These are phyloP conservation scores for Colletotrichum plurivorum DNA, from an alignment of 2,329 filamentous ascomycete species.

Conservation along the genomic window DNA sequence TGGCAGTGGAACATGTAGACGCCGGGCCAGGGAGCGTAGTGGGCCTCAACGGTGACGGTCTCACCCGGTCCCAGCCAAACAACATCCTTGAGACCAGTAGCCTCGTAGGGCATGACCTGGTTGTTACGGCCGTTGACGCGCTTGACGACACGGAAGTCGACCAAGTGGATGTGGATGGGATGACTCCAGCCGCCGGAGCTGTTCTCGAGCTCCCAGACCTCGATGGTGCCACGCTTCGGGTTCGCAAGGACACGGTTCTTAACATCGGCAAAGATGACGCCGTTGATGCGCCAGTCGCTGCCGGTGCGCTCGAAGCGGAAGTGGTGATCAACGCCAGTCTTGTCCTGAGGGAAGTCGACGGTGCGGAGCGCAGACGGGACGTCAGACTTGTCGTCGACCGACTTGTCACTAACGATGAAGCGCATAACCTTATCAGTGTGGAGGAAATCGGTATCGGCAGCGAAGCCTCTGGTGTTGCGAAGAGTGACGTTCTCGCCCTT, in stretches of 20 bases:
- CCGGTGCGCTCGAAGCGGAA: slow-evolving; percentile 40
- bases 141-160: slow-evolving; percentile 65
- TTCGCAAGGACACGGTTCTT: slow-evolving; percentile 58
- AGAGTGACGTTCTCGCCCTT: slow-evolving; percentile 63
- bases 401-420: slow-evolving; percentile 55
- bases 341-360: slow-evolving; percentile 38
- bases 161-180: slow-evolving; percentile 66
- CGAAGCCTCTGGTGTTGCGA: slow-evolving; percentile 54
- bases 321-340: slow-evolving; percentile 37
- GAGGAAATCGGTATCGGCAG: slow-evolving; percentile 58
- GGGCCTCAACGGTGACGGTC: slow-evolving; percentile 59
- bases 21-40: slow-evolving; percentile 68
- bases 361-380: slow-evolving; percentile 43
- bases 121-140: slow-evolving; percentile 53
- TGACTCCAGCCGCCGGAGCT: slow-evolving; percentile 59
- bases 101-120: slow-evolving; percentile 61
- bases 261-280: slow-evolving; percentile 56
- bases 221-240: slow-evolving; percentile 55
- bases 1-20: slow-evolving; percentile 62
- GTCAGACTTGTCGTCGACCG: slow-evolving; percentile 46
- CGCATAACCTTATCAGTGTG: slow-evolving; percentile 61
- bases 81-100: slow-evolving; percentile 65
- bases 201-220: slow-evolving; percentile 61
- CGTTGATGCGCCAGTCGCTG: slow-evolving; percentile 58
- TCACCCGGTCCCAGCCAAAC: slow-evolving; percentile 65